Evolutionary conservation across 768 basidiomycete species (phyloP), one percentile per base, ranked within the genome.

Genomic region (Rhodosporidiobolus odoratus): DNA sequence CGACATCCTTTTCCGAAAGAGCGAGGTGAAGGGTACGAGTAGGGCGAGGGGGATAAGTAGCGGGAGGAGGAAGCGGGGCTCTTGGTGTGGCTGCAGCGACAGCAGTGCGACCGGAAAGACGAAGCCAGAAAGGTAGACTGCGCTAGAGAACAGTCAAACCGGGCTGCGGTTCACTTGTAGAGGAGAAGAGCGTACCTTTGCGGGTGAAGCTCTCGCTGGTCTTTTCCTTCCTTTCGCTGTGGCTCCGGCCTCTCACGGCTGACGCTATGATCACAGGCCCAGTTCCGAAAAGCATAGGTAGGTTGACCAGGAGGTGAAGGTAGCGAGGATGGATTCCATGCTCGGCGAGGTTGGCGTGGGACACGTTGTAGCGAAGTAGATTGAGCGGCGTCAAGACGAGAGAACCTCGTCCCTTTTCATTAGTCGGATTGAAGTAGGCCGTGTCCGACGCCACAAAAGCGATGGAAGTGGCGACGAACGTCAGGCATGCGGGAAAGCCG

Each of bases 31-130:
- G 0, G 66, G 60, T 0, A 65, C 60, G 17, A 71, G 61, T 2
- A 69, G 43, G 19, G 27, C 58, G 40, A 72, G n/a, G 0, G 73
- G 74, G 19, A 75, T 27, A 58, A 76, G 7, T n/a, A 74, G 64
- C 4, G 76, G 74, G 25, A 76, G 23, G 45, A 76, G 71, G 65
- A 75, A 76, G n/a, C 76, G 74, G 12, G 74, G 69, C 34, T 76
- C 76, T 40, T 76, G 76, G 38, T 76, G 76, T 1, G 74, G 74
- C 21, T 62, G 64, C 21, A 71, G 50, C n/a, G 76, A 75, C 15
- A 76, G 74, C 30, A 66, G 27, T 0, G 35, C 15, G 10, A 58
- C 21, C 0, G 69, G 64, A 1, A 73, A 34, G 30, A 69, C 4
- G 41, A 68, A 27, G 8, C 62, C 34, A 3, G 60, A 54, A 25